A percentile compares a stretch with the other conserved stretches of the same genome.
These are phyloP conservation scores for Pythium sukuiense DNA, from an alignment of 352 stramenopile species.

Conservation along the genomic window DNA sequence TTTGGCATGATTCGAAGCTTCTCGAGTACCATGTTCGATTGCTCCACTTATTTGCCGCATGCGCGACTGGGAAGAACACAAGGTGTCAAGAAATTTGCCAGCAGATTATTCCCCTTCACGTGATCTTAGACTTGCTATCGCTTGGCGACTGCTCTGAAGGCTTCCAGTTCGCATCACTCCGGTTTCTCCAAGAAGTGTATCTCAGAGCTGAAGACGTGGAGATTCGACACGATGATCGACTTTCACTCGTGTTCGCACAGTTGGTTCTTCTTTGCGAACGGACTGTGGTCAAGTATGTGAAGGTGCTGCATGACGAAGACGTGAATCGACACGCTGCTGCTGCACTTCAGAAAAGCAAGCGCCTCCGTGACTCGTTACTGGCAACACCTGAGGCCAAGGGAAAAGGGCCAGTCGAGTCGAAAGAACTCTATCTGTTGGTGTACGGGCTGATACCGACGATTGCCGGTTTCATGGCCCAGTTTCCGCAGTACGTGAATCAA, in stretches of 20 bases:
- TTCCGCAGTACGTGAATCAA: constrained; percentile 26
- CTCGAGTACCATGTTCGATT: constrained; percentile 61
- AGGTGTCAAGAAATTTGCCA: constrained; percentile 68
- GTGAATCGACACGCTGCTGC: constrained; percentile 41
- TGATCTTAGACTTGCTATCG: constrained; percentile 40
- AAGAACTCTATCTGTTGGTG: constrained; percentile 40
- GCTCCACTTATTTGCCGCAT: constrained; percentile 62
- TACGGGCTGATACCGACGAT: constrained; percentile 45
- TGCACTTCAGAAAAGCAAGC: constrained; percentile 50
- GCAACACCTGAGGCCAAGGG: constrained; percentile 14
- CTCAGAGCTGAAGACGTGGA: constrained; percentile 60
- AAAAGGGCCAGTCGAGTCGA: constrained; percentile 35
- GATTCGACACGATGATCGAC: constrained; percentile 38
- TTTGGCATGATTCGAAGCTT: constrained; percentile 27
- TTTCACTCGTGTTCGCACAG: constrained; percentile 35
- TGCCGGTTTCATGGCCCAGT: constrained; percentile 56
- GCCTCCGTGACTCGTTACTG: background rate
- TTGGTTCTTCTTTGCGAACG: constrained; percentile 36
- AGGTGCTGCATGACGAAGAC: constrained; percentile 45
- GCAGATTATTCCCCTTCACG: constrained; percentile 52
- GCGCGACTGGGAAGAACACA: constrained; percentile 59
- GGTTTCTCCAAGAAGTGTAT: constrained; percentile 61
- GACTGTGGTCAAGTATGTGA: constrained; percentile 37
- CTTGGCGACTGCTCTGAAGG: constrained; percentile 48
- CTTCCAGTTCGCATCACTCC: constrained; percentile 47